Conservation (phyloP, 1,284 basidiomycete species). For the Rhodotorula sp. region DNA sequence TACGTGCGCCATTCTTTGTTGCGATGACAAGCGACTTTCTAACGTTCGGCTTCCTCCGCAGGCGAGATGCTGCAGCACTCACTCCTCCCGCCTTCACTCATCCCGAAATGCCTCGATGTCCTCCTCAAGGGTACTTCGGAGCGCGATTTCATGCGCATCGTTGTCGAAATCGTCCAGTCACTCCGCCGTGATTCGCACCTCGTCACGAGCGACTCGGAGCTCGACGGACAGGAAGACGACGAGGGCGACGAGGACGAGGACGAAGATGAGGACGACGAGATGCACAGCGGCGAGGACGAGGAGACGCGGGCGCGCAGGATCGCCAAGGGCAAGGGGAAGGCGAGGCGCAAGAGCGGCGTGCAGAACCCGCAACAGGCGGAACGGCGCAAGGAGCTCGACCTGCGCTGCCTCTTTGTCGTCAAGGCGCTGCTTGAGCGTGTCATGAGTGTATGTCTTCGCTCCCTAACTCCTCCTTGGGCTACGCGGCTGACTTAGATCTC, state of each 20-base stretch:
- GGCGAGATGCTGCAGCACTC: conserved; percentile 85
- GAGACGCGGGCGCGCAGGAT: conserved; percentile 4
- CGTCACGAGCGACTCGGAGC: conserved; percentile 41
- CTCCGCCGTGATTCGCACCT: conserved; percentile 61
- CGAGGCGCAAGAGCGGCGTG: conserved; percentile 21
- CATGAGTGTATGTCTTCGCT: conserved; percentile 65
- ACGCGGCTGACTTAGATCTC: not conserved
- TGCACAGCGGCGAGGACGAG: conserved; percentile 22
- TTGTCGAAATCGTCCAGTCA: conserved; percentile 90
- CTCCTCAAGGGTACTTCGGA: conserved; percentile 81
- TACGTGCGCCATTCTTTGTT: conserved; percentile 53
- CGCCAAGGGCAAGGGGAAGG: conserved; percentile 20
- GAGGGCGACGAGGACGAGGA: conserved; percentile 48
- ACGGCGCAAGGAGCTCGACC: conserved; percentile 68
- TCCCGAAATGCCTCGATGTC: conserved; percentile 82
- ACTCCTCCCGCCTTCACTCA: conserved; percentile 72
- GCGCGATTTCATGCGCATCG: conserved; percentile 85
- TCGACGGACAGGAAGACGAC: conserved; percentile 52
- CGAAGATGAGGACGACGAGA: conserved; percentile 7
- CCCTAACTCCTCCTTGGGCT: rapidly evolving
- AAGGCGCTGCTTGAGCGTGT: conserved; percentile 89
- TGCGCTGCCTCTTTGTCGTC: conserved; percentile 82
- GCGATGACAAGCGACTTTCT: too few relatives aligned
- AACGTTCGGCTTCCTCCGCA: conserved; percentile 45
- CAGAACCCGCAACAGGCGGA: conserved; percentile 59